These are phyloP conservation scores for Collybiopsis luxurians DNA, from an alignment of 768 basidiomycete species.

Conservation along the genomic window DNA sequence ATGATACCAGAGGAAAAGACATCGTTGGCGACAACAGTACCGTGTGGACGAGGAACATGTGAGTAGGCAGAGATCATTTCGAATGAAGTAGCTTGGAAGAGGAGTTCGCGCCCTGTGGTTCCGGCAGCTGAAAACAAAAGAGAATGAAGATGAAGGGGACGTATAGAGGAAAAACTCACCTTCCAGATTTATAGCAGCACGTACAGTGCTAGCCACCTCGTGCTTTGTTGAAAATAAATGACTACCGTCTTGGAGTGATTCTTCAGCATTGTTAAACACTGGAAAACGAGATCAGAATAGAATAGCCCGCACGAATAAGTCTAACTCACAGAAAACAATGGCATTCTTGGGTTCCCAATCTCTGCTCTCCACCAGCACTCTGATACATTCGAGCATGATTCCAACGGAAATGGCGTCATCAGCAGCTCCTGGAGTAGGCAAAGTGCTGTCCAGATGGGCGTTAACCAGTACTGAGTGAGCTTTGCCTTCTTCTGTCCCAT, in stretches of 20 bases:
- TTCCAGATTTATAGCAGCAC: slow-evolving; percentile 89
- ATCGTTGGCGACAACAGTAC: slow-evolving; percentile 87
- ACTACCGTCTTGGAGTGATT: slow-evolving; percentile 91
- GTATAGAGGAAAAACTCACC: slow-evolving; percentile 35
- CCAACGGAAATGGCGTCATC: slow-evolving; percentile 89
- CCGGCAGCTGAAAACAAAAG: slow-evolving; percentile 63
- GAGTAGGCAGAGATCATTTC: slow-evolving; percentile 94
- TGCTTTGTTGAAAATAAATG: slow-evolving; percentile 94
- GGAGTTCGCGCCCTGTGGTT: slow-evolving; percentile 78
- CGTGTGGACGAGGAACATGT: slow-evolving; percentile 84
- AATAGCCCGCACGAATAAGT: not conserved
- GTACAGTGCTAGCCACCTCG: slow-evolving; percentile 64
- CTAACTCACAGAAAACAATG: slow-evolving; percentile 72
- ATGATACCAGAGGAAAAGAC: slow-evolving; percentile 90
- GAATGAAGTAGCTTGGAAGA: slow-evolving; percentile 95
- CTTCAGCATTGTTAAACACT: slow-evolving; percentile 95
- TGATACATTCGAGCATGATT: slow-evolving; percentile 86
- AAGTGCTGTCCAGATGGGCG: slow-evolving; percentile 84
- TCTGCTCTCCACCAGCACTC: slow-evolving; percentile 55
- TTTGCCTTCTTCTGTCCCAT: slow-evolving; percentile 69
- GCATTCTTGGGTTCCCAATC: slow-evolving; percentile 56
- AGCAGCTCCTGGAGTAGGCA: slow-evolving; percentile 86
- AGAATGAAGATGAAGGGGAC: not conserved
- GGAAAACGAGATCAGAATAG: not conserved
- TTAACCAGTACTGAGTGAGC: slow-evolving; percentile 86